Percentiles rank a stretch among this genome's conserved stretches.
phyloP scores from a whole-genome alignment of 345 rosid species.

The Psidium friedrichsthalianum region DNA sequence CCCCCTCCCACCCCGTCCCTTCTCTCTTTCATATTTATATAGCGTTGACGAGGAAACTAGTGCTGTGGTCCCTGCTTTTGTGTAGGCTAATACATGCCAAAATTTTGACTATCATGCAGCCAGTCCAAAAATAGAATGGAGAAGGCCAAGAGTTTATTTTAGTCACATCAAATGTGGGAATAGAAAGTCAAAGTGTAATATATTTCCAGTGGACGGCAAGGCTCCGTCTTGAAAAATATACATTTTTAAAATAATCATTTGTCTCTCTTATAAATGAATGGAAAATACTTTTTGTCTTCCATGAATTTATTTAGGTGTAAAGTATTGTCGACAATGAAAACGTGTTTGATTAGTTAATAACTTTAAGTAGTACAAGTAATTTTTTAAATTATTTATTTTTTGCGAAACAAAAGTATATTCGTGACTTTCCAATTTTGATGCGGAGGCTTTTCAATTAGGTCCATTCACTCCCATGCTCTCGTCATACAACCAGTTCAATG shows the following conservation, averaged over 20 bases:
- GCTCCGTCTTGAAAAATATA: no score
- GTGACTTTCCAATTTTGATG: neutral
- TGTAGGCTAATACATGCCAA: neutral
- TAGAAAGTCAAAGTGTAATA: neutral
- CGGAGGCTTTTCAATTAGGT: neutral
- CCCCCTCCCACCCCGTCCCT: no score
- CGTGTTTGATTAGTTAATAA: no score
- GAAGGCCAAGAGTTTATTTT: neutral
- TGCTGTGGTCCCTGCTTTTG: neutral
- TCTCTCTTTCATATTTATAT: no score
- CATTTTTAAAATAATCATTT: no score
- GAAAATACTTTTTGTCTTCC: no score
- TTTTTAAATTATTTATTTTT: no score
- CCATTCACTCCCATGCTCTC: neutral
- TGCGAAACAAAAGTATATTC: neutral
- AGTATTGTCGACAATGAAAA: no score
- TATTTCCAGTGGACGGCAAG: neutral
- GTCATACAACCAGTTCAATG: neutral
- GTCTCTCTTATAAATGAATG: no score
- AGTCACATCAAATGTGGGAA: neutral
- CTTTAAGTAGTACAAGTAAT: no score
- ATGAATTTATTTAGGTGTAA: no score
- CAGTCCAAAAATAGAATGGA: neutral
- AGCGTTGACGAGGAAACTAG: neutral
- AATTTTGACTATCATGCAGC: neutral